Evolutionary conservation across 2,329 filamentous ascomycete genomes (phyloP), one percentile per base, ranked within the genome.

Genomic region (Hymenoscyphus fraxineus): DNA sequence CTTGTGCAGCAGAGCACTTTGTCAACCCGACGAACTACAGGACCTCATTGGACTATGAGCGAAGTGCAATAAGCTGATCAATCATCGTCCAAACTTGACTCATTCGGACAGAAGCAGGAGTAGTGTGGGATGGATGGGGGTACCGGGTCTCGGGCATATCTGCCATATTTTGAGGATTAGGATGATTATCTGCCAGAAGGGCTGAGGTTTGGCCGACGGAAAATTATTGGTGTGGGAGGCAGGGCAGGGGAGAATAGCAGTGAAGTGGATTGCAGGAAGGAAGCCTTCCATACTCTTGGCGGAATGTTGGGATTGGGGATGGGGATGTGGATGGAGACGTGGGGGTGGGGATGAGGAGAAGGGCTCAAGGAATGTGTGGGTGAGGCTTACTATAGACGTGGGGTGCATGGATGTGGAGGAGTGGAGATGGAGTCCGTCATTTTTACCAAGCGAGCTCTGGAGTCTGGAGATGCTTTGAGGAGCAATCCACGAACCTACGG

Each of bases 351-450:
- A 15, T 40, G 41, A 22, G 32, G 39, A 22, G 22, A 31, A 41
- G 59, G 22, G 7, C 19, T 27, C 22, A 16, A 12, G 59, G 54
- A 9, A 40, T 32, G 40, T 47, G 61, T 44, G 54, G 61, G 55
- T 62, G 61, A 62, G 61, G 61, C 61, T 62, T 62, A 62, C 54
- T 19, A 55, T 27, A 39, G 22, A 51, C 39, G 39, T 59, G 58
- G 58, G 58, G 35, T 40, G 32, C 27, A 57, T 19, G 15, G 10
- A 39, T 27, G 41, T 38, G 61, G 61, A 62, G n/a, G 55, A 55
- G 61, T 59, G 40, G 61, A 51, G 44, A 19, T 51, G 44, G 44
- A 22, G 19, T 47, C 40, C 40, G 40, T 44, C 40, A 47, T 47
- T 19, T 19, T n/a, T 19, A 47, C 19, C 19, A 22, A 19, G n/a